Evolutionary conservation across 345 rosid species (phyloP), one percentile per base, ranked within the genome.

Genomic region (Citrus reticulata): DNA sequence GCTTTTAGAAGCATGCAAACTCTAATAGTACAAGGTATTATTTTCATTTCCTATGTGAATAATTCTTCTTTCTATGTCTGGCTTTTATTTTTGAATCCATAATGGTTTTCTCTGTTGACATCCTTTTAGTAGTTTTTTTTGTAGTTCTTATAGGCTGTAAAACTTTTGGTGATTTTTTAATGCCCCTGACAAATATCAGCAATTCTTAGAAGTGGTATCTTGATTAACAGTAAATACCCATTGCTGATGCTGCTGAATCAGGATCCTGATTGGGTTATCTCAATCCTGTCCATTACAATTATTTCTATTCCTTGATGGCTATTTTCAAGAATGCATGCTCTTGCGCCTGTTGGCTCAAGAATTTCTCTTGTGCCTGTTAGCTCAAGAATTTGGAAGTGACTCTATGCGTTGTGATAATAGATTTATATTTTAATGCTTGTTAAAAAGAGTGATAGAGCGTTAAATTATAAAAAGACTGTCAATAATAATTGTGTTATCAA

Each of bases 11-110:
- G 80, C 81, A 77, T 73, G 24, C 86, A 83, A 68, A 74, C 72
- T 80, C 74, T 70, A 68, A 73, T 73, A 37, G n/a, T 66, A 3
- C 88, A 86, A 89, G 98, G 98, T 95, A 34, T 24, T 60, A 9
- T 70, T 61, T 68, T 46, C 58, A 66, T 72, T 59, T 79, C 69
- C 63, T 22, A 14, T 69, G 14, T 54, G 25, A 39, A 51, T 46
- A 54, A 7, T 17, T 42, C 0, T 24, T 55, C 39, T 67, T 68
- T 72, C 55, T 61, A 10, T 63, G 73, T 24, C 60, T 57, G 73
- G 71, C 17, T 68, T 27, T 65, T 64, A 71, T 58, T 49, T n/a
- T 70, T 37, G 61, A 59, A 14, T 62, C 30, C 14, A 27, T 34
- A 59, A 20, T 16, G 61, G 14, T 32, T 58, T 34, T 59, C 60